Evolutionary conservation across 2,329 filamentous ascomycete species (phyloP).

Genomic region (Metarhizium anisopliae): DNA sequence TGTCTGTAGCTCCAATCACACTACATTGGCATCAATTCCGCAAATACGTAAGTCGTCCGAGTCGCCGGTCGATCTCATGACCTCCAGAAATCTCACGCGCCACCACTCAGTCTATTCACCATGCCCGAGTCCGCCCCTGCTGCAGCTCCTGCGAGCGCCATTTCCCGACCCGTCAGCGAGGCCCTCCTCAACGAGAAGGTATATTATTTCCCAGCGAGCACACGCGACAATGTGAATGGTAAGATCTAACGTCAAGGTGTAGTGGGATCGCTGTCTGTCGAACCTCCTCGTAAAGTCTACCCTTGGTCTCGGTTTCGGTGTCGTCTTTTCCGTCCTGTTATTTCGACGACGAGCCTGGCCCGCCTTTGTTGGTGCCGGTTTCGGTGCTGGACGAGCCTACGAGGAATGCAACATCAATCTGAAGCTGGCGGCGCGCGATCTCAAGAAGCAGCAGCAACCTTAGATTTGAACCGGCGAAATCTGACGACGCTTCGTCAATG

Average conservation of each 20-base stretch:
- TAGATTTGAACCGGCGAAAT: conserved; percentile 15
- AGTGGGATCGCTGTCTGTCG: conserved; percentile 99
- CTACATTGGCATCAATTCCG: conserved; percentile 7
- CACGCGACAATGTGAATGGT: neutral
- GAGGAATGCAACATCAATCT: conserved; percentile 91
- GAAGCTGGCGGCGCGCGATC: conserved; percentile 50
- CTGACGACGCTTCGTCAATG: conserved; percentile 10
- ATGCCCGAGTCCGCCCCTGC: conserved; percentile 45
- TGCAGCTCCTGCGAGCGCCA: conserved; percentile 48
- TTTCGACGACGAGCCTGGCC: conserved; percentile 99
- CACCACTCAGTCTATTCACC: conserved; percentile 16
- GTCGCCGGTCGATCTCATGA: neutral
- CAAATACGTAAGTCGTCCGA: conserved; percentile 2
- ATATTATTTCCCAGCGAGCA: conserved; percentile 18
- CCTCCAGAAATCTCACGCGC: neutral
- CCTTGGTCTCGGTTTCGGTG: conserved; percentile 91
- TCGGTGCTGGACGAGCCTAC: conserved; percentile 92
- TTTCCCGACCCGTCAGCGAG: conserved; percentile 88
- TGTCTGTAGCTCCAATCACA: conserved; percentile 17
- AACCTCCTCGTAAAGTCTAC: conserved; percentile 95
- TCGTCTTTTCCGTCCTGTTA: conserved; percentile 95
- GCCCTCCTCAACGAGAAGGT: conserved; percentile 99
- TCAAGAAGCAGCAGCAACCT: conserved; percentile 40
- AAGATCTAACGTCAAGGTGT: conserved; percentile 13
- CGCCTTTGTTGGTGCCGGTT: conserved; percentile 87